Evolutionary conservation across 1,139 yeast species (phyloP), one percentile per base, ranked within the genome.

Genomic region (Saccharomyces hybrid): DNA sequence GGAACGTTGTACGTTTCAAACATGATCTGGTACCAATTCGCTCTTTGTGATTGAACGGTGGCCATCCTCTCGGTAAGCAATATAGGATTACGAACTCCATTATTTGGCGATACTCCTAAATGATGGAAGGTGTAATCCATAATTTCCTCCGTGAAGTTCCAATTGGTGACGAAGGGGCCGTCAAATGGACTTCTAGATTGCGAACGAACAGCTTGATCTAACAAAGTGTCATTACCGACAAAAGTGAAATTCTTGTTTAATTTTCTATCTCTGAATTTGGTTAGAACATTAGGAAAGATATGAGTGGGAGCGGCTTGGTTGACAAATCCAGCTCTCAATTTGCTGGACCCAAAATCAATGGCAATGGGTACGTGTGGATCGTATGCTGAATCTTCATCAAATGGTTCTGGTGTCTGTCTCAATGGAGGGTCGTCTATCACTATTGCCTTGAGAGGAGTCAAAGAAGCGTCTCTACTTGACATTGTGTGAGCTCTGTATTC

Each of bases 91-190:
- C 84, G 80, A 9, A 90, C 81, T 0, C 75, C 64, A 44, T 62
- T 59, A 23, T 58, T 51, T 0, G 84, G 83, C 46, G 71, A 65
- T 2, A 88, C 95, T 4, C 90, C 85, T 52, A 93, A 66, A 68
- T 88, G 95, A 56, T 83, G 80, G 67, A 93, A 85, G 0, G 93
- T 76, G 66, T 90, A 93, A 67, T 93, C 98, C 54, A 95, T 69
- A 54, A 93, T 80, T 54, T 77, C 79, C 67, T 95, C 99, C 7
- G 86, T 79, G 55, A 85, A 81, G 56, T 95, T 99, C 98, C 99
- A 95, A 68, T 91, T 93, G 29, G 95, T 84, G 41, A 93, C 75
- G 61, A 89, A 73, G 2, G 89, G 80, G 0, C 96, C 96, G 69
- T 95, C 99, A 66, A 80, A 93, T 0, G 97, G 96, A 3, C 88